Evolutionary conservation across 2,329 filamentous ascomycete species (phyloP).

Genomic region (Neonectria magnoliae): DNA sequence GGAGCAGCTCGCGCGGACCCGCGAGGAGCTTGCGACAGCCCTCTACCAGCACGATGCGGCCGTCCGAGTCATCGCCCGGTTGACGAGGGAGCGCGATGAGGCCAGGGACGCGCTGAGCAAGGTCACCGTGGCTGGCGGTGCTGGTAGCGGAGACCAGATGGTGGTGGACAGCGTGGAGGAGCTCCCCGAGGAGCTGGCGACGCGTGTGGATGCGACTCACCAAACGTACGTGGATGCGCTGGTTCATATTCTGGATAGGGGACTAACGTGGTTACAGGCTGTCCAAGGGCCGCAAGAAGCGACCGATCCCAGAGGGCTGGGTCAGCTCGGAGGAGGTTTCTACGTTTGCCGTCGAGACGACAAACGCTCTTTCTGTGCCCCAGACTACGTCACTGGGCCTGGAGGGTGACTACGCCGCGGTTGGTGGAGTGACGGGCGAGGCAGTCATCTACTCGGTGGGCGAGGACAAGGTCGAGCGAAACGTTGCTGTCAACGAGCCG

Average conservation of each 20-base stretch:
- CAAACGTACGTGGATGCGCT: constrained; percentile 68
- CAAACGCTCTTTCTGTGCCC: constrained; percentile 58
- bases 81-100: constrained; percentile 93
- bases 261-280: constrained; percentile 64
- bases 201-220: constrained; percentile 83
- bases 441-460: constrained; percentile 80
- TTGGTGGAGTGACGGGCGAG: constrained; percentile 79
- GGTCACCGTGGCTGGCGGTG: constrained; percentile 74
- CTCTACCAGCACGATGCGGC: constrained; percentile 98
- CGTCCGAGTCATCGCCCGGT: constrained; percentile 89
- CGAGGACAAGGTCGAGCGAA: constrained; percentile 73
- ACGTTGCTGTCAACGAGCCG: constrained; percentile 72
- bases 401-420: constrained; percentile 72
- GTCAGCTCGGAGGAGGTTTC: constrained; percentile 77
- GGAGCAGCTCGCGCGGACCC: constrained; percentile 87
- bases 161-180: constrained; percentile 82
- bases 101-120: constrained; percentile 89
- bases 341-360: constrained; percentile 55
- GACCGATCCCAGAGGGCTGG: constrained; percentile 86
- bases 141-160: constrained; percentile 83
- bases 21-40: constrained; percentile 92
- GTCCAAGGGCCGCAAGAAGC: constrained; percentile 89
- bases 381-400: constrained; percentile 61
- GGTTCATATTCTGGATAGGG: background rate
- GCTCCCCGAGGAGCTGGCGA: constrained; percentile 76